Percentiles rank a stretch among this genome's conserved stretches.
Conservation (phyloP, 305 asterid genomes). For the Rubia tinctorum region DNA sequence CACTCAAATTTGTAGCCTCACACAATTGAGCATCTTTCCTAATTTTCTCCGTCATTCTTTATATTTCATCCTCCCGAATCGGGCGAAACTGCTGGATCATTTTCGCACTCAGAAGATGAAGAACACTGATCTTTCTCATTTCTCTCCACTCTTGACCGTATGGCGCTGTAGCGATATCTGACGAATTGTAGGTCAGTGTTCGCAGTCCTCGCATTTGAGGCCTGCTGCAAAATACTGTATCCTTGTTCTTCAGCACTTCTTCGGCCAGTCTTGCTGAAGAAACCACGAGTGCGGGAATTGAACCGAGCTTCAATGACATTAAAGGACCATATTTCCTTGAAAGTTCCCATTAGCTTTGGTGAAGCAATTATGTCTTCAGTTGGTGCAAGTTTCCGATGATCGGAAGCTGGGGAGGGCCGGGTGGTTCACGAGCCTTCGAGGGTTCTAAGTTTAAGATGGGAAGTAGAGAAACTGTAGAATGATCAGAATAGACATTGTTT, state of each 20-base stretch:
- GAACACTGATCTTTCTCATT: neutral
- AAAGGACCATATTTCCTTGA: neutral
- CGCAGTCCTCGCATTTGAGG: neutral
- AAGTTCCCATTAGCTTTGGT: neutral
- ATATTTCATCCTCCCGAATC: too few relatives aligned
- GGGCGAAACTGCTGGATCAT: too few relatives aligned
- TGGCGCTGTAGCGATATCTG: neutral
- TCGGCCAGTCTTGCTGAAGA: neutral
- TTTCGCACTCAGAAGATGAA: too few relatives aligned
- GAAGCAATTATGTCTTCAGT: neutral
- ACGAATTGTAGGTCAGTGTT: neutral
- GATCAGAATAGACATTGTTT: neutral
- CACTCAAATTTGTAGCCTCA: too few relatives aligned
- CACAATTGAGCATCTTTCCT: too few relatives aligned
- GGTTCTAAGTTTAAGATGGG: neutral
- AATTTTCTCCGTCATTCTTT: too few relatives aligned
- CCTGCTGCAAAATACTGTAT: neutral
- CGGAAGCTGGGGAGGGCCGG: neutral
- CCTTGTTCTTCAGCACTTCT: neutral
- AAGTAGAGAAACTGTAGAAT: neutral
- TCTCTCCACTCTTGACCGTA: neutral
- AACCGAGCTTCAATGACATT: neutral
- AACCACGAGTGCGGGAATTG: neutral
- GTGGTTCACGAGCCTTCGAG: neutral
- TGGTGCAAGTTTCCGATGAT: constrained; percentile 1